These are phyloP conservation scores for Fusarium brevicatenulatum DNA, from an alignment of 2,329 filamentous ascomycete genomes.

Conservation along the genomic window DNA sequence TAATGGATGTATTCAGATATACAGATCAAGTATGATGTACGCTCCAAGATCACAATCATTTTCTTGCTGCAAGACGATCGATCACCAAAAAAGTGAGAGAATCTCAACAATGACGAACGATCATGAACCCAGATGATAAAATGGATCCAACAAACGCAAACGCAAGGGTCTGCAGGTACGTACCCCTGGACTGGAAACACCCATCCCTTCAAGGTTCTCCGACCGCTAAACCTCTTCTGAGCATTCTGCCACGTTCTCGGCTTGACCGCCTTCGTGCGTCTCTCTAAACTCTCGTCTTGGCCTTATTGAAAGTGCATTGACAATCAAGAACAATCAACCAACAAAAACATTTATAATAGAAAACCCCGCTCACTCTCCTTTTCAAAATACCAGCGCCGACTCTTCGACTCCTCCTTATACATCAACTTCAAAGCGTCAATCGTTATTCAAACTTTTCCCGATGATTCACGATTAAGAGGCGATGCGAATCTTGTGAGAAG, in stretches of 20 bases:
- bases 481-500: constrained; percentile 33
- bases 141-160: constrained; percentile 19
- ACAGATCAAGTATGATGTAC: constrained; percentile 18
- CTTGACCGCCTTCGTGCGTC: constrained; percentile 38
- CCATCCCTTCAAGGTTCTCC: neutral
- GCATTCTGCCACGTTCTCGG: constrained; percentile 37
- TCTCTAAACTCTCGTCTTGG: constrained; percentile 26
- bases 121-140: constrained; percentile 24
- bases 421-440: neutral
- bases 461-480: constrained; percentile 23
- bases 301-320: constrained; percentile 15
- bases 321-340: constrained; percentile 17
- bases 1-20: no score
- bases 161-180: constrained; percentile 26
- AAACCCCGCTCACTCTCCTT: neutral
- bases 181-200: neutral
- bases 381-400: neutral
- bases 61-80: constrained; percentile 9
- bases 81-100: constrained; percentile 17
- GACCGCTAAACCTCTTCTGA: neutral
- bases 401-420: neutral
- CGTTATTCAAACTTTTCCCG: neutral
- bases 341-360: constrained; percentile 17
- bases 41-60: constrained; percentile 8
- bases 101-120: constrained; percentile 23